Evolutionary conservation across 148 eudicot species (phyloP), one percentile per base, ranked within the genome.

Genomic region (Dianthus caryophyllus): DNA sequence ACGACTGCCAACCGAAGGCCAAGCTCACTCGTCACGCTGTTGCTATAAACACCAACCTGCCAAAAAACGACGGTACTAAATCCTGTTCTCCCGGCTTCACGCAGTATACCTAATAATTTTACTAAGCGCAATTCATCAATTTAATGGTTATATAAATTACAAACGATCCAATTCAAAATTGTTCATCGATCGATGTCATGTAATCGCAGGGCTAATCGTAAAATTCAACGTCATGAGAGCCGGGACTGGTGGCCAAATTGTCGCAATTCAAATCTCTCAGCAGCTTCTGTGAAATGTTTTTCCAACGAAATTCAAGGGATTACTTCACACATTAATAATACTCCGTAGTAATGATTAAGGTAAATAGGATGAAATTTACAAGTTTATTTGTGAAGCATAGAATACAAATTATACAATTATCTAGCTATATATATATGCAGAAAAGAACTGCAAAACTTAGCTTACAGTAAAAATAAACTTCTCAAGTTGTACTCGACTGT

Each of bases 21-120:
- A 83, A 77, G 78, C 66, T 83, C 63, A 77, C 96, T 68, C 86
- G 75, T 66, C 87, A 90, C 76, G 89, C 96, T 41, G 98, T 86
- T 51, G 98, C 95, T 36, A 85, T 94, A 46, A 87, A 86, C 77
- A 94, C 98, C 71, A 94, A 94, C 75, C 71, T 94, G 74, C 98
- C 81, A 67, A 77, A 75, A 33, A 94, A 94, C 60, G 96, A 88
- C 43, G 97, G 98, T 90, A 83, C 59, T 21, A 21, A 38, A 18
- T n/a, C 16, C 47, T 2, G 64, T 9, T 18, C n/a, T 60, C 21
- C 43, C 16, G 16, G 20, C n/a, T 5, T 48, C 17, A 8, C 16
- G 4, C 6, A n/a, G n/a, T n/a, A n/a, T n/a, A n/a, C n/a, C n/a
- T 21, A 18, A 2, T 21, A 50, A n/a, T 50, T 5, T 5, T 50